phyloP scores from a whole-genome alignment of 495 filamentous ascomycete species.

The Darksidea phi region DNA sequence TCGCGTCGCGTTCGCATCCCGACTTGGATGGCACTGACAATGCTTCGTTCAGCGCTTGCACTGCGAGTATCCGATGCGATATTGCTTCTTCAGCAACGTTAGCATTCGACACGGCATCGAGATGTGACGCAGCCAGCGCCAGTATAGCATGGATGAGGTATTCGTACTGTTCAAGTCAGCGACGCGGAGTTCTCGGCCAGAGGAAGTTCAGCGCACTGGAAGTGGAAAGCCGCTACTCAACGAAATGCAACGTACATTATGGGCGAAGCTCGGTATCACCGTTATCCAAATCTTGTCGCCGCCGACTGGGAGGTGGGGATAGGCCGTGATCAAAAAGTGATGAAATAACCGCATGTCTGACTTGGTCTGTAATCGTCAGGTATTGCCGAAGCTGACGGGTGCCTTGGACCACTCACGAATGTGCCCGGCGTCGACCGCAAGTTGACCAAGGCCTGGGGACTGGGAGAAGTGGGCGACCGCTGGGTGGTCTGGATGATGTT shows the following conservation, averaged over 20 bases:
- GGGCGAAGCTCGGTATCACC: slow-evolving; percentile 55
- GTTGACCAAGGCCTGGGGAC: slow-evolving; percentile 28
- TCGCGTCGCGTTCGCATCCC: slow-evolving; percentile 32
- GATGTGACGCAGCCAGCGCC: slow-evolving; percentile 37
- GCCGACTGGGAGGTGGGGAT: slow-evolving; percentile 60
- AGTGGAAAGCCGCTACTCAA: neutral
- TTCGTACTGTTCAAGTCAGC: slow-evolving; percentile 33
- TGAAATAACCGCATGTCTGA: slow-evolving; percentile 55
- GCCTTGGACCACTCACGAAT: slow-evolving; percentile 20
- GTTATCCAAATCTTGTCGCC: slow-evolving; percentile 59
- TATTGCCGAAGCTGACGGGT: neutral
- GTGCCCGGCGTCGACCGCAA: slow-evolving; percentile 31
- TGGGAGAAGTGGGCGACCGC: slow-evolving; percentile 8
- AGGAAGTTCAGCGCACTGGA: neutral
- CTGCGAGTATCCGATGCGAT: slow-evolving; percentile 32
- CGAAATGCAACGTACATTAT: slow-evolving; percentile 48
- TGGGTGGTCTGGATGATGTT: slow-evolving; percentile 35
- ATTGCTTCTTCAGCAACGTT: slow-evolving; percentile 33
- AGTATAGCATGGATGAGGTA: slow-evolving; percentile 40
- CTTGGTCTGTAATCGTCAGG: slow-evolving; percentile 26
- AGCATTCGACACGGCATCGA: slow-evolving; percentile 29
- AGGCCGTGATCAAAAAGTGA: slow-evolving; percentile 57
- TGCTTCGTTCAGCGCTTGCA: slow-evolving; percentile 35
- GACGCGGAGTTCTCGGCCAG: neutral
- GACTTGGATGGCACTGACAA: slow-evolving; percentile 31